Evolutionary conservation across 306 rosid species (phyloP), one percentile per base, ranked within the genome.

Genomic region (Astragalus membranaceus): DNA sequence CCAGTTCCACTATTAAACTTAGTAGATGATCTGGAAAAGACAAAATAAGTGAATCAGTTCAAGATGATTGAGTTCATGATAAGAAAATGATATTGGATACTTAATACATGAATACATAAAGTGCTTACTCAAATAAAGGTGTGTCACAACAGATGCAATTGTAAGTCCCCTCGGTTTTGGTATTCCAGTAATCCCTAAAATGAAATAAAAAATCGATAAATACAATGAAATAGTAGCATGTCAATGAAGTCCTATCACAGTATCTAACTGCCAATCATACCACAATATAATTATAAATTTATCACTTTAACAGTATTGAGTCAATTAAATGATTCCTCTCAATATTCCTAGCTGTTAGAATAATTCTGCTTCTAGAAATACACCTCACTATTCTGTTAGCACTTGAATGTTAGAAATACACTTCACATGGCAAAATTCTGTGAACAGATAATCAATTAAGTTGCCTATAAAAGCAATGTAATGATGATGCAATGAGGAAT

Each of bases 1-100:
- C 98, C 98, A 39, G 98, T 93, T 72, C 98, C 97, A 76, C 98
- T 90, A 39, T 90, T 84, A 36, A 90, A 93, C 81, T 93, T 93
- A 6, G 97, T 84, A 7, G 96, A 90, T 67, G 98, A 93, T 80
- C 98, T 93, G 79, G 42, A 58, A 67, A 46, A 65, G n/a, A 83
- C 32, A 32, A 46, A n/a, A 10, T 9, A 70, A 6, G 55, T 41
- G 14, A 7, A 51, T 67, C 26, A 15, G 30, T 16, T 37, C 15
- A 35, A 20, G 59, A 39, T 15, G 50, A 52, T 10, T 13, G 7
- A 29, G 12, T 29, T 9, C 42, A 66, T 13, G 11, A 55, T 43
- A 57, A 30, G 75, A 15, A 68, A 9, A 32, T 36, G n/a, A 41
- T 13, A 6, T 41, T 20, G 29, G 32, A 36, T 36, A 37, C 15